Base-by-base conservation (phyloP, 1,139 yeast genomes). In the Suhomyces bokatorum region DNA sequence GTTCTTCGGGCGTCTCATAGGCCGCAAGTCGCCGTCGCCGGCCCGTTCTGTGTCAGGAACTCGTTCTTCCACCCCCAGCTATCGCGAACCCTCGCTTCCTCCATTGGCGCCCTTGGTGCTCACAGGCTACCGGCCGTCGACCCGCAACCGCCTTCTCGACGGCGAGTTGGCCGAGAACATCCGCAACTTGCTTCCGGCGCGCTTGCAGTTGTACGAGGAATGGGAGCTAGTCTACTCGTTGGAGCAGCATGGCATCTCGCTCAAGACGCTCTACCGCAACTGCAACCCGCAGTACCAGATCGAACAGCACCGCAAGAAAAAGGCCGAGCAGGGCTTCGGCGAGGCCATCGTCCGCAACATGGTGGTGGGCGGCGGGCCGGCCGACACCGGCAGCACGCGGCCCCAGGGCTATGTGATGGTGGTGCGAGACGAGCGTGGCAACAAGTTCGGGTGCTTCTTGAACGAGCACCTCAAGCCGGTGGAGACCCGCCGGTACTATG, bases 161-260 rank as follows among this genome's bases (percentile, higher is more conserved):
- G 54, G 59, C 1, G 85, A 80, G 38, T 67, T 91, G 54, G 93
- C 95, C 1, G 85, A 78, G 47, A 90, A 88, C 48, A 75, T 93
- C 32, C 73, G 97, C 39, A 70, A 73, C 35, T 72, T 89, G 44
- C 62, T 91, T 46, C 97, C 98, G 0, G 77, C 87, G 5, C 70
- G 97, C 40, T 70, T 87, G 35, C 97, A 89, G 60, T 70, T 91
- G 24, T 80, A 80, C 53, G 84, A 84, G 36, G 77, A 77, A 10
- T 95, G 99, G 99, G 67, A 76, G 12, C 65, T 93, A 43, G 67
- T 84, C 2, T 95, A 91, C 62, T 85, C 95, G 20, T 65, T 89
- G 51, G 97, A 91, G 53, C 97, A 89, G 62, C 89, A 90, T 62
- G 99, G 99, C 0, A 85, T 95, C 0, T 87, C 97, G 0, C 64